phyloP scores from a whole-genome alignment of 352 stramenopile species.

The Phytophthora vignae region DNA sequence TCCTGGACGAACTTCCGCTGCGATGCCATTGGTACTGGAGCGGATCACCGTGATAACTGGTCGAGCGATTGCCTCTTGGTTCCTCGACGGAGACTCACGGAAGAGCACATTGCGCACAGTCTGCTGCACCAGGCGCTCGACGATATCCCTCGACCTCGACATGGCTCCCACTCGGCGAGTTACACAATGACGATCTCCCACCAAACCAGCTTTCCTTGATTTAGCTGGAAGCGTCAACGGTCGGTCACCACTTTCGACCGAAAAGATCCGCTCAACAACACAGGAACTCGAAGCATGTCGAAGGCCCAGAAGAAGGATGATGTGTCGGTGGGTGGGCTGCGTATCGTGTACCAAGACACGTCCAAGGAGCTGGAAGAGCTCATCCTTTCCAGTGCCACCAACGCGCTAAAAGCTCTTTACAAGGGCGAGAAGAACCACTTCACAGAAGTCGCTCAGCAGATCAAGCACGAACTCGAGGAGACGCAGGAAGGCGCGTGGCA shows the following conservation, averaged over 20 bases:
- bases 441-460: constrained; percentile 79
- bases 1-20: not conserved
- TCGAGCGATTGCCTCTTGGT: too few species aligned
- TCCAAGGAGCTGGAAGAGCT: constrained; percentile 77
- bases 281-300: constrained; percentile 47
- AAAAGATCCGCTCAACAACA: constrained; percentile 23
- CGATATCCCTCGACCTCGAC: constrained; percentile 20
- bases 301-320: constrained; percentile 87
- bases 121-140: constrained; percentile 52
- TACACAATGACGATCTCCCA: not conserved
- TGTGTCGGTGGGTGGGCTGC: constrained; percentile 66
- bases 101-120: constrained; percentile 63
- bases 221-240: constrained; percentile 10
- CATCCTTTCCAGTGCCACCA: constrained; percentile 75
- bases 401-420: constrained; percentile 83
- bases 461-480: constrained; percentile 85
- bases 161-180: constrained; percentile 1
- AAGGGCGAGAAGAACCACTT: constrained; percentile 89
- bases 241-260: constrained; percentile 10
- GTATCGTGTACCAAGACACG: constrained; percentile 77
- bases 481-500: constrained; percentile 76
- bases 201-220: constrained; percentile 21
- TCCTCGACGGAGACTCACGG: constrained; percentile 3
- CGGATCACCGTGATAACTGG: not conserved
- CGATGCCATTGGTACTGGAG: not conserved